These are phyloP conservation scores for Linnemannia zychae DNA, from an alignment of 192 early-diverging fungal species.

Conservation along the genomic window DNA sequence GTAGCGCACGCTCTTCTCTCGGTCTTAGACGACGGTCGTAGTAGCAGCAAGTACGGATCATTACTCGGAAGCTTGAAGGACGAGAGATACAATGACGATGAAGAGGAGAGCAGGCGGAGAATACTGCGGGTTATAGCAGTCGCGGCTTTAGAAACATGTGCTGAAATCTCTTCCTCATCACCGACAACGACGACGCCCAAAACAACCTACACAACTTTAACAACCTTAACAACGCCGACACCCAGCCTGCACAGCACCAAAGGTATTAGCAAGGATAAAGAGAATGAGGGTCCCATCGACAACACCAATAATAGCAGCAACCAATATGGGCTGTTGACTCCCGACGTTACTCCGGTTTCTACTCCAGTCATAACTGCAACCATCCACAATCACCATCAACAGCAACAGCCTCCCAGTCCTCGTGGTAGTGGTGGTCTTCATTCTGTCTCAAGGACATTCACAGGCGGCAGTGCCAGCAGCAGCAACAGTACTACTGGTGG, in stretches of 20 bases:
- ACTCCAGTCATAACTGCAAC: conserved; percentile 9
- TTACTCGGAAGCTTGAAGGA: background rate
- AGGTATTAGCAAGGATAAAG: background rate
- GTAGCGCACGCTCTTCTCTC: conserved; percentile 8
- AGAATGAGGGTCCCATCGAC: background rate
- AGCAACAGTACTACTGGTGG: background rate
- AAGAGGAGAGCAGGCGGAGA: background rate
- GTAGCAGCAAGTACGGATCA: too few species aligned
- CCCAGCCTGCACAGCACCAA: background rate
- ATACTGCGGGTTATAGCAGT: background rate
- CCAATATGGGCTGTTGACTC: background rate
- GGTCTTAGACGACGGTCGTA: background rate
- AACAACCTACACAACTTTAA: background rate
- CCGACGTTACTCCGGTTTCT: conserved; percentile 17
- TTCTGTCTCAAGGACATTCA: background rate
- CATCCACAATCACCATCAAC: background rate
- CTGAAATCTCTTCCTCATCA: background rate
- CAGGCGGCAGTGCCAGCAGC: background rate
- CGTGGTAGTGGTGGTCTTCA: background rate
- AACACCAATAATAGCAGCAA: background rate
- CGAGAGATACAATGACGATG: background rate
- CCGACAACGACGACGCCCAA: background rate
- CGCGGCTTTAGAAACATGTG: background rate
- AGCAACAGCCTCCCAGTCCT: background rate
- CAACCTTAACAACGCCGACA: background rate